Conservation (phyloP, 352 stramenopile species). For the Phytophthora fragariaefolia region DNA sequence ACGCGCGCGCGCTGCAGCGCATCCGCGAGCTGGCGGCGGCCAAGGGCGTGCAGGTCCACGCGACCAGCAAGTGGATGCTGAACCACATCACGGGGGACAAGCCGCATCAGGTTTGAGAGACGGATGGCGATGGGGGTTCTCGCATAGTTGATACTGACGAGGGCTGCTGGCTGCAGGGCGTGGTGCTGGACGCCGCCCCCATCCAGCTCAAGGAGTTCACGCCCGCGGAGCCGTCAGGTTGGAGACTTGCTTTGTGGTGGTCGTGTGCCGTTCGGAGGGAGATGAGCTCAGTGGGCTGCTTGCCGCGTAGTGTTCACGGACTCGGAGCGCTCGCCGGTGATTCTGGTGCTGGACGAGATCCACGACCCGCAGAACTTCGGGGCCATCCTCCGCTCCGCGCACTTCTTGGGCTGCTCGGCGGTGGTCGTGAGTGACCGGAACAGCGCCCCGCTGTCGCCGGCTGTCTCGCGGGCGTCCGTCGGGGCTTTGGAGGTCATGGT, state of each 20-base stretch:
- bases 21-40: conserved; percentile 54
- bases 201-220: conserved; percentile 67
- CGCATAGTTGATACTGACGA: conserved; percentile 30
- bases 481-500: conserved; percentile 78
- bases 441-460: conserved; percentile 72
- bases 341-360: conserved; percentile 79
- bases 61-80: conserved; percentile 80
- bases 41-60: conserved; percentile 30
- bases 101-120: conserved; percentile 65
- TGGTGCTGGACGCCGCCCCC: conserved; percentile 74
- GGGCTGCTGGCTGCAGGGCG: too few relatives aligned
- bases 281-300: not conserved
- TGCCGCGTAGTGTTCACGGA: conserved; percentile 39
- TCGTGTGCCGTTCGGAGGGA: conserved; percentile 50
- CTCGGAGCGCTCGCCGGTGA: conserved; percentile 53
- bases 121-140: not conserved
- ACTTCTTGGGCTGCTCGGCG: conserved; percentile 75
- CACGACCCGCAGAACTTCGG: conserved; percentile 87
- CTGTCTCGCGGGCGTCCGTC: conserved; percentile 75
- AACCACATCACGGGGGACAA: conserved; percentile 87
- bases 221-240: conserved; percentile 50
- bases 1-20: conserved; percentile 45
- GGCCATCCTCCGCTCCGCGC: conserved; percentile 77
- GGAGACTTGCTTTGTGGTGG: not conserved
- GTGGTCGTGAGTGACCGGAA: conserved; percentile 79